These are phyloP conservation scores for Scheffersomyces titani DNA, from an alignment of 1,139 yeast species.

Conservation along the genomic window DNA sequence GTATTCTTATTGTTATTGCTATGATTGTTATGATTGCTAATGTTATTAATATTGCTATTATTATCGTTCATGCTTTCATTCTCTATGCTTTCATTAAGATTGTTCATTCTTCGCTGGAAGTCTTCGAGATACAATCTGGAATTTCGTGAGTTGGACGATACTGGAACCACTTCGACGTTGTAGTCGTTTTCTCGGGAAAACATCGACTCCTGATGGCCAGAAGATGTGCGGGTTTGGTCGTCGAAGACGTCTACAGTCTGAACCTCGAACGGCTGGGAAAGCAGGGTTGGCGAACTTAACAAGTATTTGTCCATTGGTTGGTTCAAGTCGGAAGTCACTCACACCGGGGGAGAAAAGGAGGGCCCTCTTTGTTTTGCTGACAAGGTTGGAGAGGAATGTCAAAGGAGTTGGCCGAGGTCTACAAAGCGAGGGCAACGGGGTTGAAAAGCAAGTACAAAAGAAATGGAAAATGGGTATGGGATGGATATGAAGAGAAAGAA, in stretches of 20 bases:
- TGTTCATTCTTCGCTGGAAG: neutral
- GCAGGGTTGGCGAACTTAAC: slow-evolving; percentile 47
- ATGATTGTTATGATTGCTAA: neutral
- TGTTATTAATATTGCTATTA: neutral
- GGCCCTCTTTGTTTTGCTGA: neutral
- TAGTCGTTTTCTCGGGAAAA: slow-evolving; percentile 2
- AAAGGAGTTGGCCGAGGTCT: neutral
- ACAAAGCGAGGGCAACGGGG: neutral
- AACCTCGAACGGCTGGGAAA: slow-evolving; percentile 36
- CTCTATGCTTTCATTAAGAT: slow-evolving; percentile 1
- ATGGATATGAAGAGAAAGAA: neutral
- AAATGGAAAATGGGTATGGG: neutral
- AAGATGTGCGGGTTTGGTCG: slow-evolving; percentile 6
- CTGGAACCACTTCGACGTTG: slow-evolving; percentile 23
- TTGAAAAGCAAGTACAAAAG: neutral
- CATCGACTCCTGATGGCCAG: slow-evolving; percentile 1
- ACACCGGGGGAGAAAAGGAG: neutral
- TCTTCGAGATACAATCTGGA: slow-evolving; percentile 9
- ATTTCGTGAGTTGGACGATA: slow-evolving; percentile 18
- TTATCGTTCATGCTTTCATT: slow-evolving; percentile 2
- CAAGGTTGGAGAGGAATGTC: neutral
- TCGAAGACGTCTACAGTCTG: slow-evolving; percentile 10
- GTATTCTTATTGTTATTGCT: slow-evolving; percentile 5
- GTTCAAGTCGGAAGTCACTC: neutral
- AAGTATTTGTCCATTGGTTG: slow-evolving; percentile 42